phyloP scores from a whole-genome alignment of 257 asterid species.

The Striga asiatica region DNA sequence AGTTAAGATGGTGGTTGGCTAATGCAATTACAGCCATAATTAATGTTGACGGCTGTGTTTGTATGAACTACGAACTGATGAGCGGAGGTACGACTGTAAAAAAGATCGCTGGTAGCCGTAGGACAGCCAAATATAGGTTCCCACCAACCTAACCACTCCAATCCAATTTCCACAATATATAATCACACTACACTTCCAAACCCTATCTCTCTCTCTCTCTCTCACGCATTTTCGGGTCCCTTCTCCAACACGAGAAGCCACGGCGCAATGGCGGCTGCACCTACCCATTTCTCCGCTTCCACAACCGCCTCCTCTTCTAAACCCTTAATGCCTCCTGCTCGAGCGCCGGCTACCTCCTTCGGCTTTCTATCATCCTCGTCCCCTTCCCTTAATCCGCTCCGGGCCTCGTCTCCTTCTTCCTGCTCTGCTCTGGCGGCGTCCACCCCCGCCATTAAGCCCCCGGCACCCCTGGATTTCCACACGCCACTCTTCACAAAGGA shows the following conservation, averaged over 20 bases:
- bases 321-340: conserved; percentile 18
- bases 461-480: conserved; percentile 53
- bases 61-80: no score
- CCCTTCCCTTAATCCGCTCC: conserved; percentile 44
- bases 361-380: conserved; percentile 57
- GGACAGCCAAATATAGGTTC: no score
- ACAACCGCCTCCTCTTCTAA: conserved; percentile 14
- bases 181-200: no score
- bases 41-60: no score
- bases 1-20: no score
- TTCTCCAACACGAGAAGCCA: conserved; percentile 14
- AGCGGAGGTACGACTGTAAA: no score
- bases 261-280: conserved; percentile 48
- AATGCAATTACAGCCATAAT: no score
- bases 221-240: not conserved
- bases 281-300: conserved; percentile 28
- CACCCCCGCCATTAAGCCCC: conserved; percentile 32
- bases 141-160: no score
- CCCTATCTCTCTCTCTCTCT: no score
- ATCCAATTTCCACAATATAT: no score
- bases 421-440: conserved; percentile 58
- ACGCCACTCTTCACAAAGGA: conserved; percentile 73
- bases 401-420: conserved; percentile 21
- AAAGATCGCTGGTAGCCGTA: no score
- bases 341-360: conserved; percentile 21